Evolutionary conservation across 192 early-diverging fungal genomes (phyloP).

Genomic region (Umbelopsis ramanniana): DNA sequence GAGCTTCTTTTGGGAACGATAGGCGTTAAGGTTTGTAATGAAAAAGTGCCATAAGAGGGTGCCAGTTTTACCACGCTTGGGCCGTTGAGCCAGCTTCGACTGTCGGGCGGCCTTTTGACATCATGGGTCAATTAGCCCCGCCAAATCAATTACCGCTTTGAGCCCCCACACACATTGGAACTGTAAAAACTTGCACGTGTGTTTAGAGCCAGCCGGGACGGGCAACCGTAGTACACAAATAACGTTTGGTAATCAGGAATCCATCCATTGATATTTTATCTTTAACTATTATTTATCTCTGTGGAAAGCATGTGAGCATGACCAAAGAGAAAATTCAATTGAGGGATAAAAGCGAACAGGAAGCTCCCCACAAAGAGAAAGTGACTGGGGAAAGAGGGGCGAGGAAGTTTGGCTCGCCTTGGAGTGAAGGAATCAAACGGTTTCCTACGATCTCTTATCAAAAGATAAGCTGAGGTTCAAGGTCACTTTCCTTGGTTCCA

Average conservation of each 20-base stretch:
- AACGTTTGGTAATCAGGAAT: too few species aligned
- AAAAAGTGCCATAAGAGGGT: slow-evolving; percentile 22
- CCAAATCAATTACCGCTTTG: not conserved
- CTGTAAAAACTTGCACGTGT: not conserved
- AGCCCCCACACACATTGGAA: not conserved
- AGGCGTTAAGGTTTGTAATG: not conserved
- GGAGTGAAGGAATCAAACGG: not conserved
- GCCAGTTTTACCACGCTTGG: slow-evolving; percentile 14
- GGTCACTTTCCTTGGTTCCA: not conserved
- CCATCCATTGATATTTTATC: too few species aligned
- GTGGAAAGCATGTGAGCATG: not conserved
- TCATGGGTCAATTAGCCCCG: slow-evolving; percentile 14
- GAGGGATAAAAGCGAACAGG: not conserved
- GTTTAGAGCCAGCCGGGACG: not conserved
- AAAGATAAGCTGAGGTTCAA: slow-evolving; percentile 9
- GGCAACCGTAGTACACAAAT: not conserved
- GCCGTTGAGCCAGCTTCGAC: not conserved
- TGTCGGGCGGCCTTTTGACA: not conserved
- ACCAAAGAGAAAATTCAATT: not conserved
- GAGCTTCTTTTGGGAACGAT: not conserved
- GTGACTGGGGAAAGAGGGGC: not conserved
- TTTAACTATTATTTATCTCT: not conserved
- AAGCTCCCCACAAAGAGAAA: not conserved
- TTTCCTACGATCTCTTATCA: slow-evolving; percentile 13
- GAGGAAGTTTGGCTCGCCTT: not conserved